Conservation (phyloP, 495 filamentous ascomycete genomes). For the Talaromyces thailandensis region DNA sequence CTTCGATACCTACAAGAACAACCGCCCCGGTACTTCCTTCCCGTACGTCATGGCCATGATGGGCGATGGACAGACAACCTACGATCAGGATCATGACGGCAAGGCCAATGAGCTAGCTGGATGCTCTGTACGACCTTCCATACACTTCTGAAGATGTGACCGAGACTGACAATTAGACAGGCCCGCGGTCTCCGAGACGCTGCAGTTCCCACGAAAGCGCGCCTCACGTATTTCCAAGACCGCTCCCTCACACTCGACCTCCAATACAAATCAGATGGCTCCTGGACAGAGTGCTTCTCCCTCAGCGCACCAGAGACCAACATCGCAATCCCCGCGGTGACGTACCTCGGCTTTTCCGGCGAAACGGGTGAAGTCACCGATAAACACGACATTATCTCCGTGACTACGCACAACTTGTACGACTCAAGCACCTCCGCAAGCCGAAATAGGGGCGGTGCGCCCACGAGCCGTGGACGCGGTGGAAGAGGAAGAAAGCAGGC, state of each 20-base stretch:
- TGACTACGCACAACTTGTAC: conserved; percentile 86
- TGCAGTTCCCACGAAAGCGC: conserved; percentile 70
- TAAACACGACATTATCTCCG: conserved; percentile 92
- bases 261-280: conserved; percentile 80
- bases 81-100: conserved; percentile 92
- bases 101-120: conserved; percentile 89
- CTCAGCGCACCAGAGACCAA: conserved; percentile 49
- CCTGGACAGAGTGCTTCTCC: conserved; percentile 88
- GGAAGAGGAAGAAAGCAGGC: conserved; percentile 21
- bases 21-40: conserved; percentile 88
- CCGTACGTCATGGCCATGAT: conserved; percentile 99
- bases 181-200: conserved; percentile 81
- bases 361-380: conserved; percentile 96
- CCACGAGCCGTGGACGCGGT: conserved; percentile 15
- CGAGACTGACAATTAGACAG: conserved; percentile 18
- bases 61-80: conserved; percentile 78
- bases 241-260: conserved; percentile 84
- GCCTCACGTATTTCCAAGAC: conserved; percentile 94
- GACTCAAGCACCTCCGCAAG: conserved; percentile 38
- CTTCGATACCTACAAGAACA: conserved; percentile 99
- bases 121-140: conserved; percentile 59
- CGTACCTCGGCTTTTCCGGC: conserved; percentile 91
- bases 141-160: neutral
- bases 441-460: conserved; percentile 26
- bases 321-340: conserved; percentile 76